phyloP scores from a whole-genome alignment of 192 early-diverging fungal genomes.

The Coemansia sp. region DNA sequence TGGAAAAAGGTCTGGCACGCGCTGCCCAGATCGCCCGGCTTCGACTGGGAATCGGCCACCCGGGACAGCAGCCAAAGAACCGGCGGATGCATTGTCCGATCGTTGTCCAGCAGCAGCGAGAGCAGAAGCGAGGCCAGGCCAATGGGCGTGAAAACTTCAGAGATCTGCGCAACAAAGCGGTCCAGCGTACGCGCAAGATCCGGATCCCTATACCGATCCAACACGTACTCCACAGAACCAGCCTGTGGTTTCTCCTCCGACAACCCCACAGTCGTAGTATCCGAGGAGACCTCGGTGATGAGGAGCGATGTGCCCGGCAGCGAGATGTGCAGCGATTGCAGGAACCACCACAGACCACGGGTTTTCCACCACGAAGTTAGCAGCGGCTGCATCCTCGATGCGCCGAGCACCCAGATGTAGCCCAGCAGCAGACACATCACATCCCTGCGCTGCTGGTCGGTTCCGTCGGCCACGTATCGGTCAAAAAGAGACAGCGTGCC shows the following conservation, averaged over 20 bases:
- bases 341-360: constrained; percentile 21
- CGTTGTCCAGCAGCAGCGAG: not conserved
- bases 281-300: constrained; percentile 8
- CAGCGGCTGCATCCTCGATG: constrained; percentile 6
- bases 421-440: constrained; percentile 23
- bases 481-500: constrained; percentile 25
- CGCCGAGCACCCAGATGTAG: constrained; percentile 15
- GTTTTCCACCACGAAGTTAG: constrained; percentile 32
- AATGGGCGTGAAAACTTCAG: not conserved
- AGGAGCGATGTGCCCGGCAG: constrained; percentile 43
- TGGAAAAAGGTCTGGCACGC: constrained; percentile 23
- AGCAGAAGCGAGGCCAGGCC: constrained; percentile 30
- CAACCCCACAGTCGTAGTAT: too few species aligned
- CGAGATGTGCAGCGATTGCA: constrained; percentile 26
- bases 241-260: not conserved
- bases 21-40: not conserved
- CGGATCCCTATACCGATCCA: constrained; percentile 19
- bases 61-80: constrained; percentile 35
- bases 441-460: constrained; percentile 26
- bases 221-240: constrained; percentile 16
- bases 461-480: constrained; percentile 14
- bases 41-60: not conserved
- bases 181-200: constrained; percentile 21
- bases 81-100: not conserved
- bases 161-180: constrained; percentile 12